Conservation (phyloP, 1,139 yeast species). For the Suhomyces bokatorum region DNA sequence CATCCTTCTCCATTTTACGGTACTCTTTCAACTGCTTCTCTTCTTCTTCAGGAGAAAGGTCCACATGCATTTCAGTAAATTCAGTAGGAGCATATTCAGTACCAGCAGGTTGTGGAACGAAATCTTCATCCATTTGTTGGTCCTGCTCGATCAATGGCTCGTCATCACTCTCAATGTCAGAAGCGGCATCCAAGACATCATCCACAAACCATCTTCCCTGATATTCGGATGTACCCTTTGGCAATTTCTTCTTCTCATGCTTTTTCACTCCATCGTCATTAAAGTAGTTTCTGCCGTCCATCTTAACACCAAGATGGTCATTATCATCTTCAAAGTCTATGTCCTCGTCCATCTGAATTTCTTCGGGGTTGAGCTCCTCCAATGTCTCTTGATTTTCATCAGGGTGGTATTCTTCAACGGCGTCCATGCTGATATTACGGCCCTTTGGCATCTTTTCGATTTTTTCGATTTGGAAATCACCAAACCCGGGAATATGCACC, state of each 20-base stretch:
- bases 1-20: slow-evolving; percentile 74
- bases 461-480: slow-evolving; percentile 78
- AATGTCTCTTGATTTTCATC: slow-evolving; percentile 61
- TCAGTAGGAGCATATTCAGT: slow-evolving; percentile 47
- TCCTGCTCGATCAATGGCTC: slow-evolving; percentile 33
- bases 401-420: slow-evolving; percentile 36
- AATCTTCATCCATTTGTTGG: slow-evolving; percentile 25
- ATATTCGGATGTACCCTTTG: slow-evolving; percentile 89
- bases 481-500: slow-evolving; percentile 84
- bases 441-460: slow-evolving; percentile 51
- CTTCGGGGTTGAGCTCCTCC: slow-evolving; percentile 66
- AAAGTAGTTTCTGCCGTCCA: slow-evolving; percentile 70
- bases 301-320: slow-evolving; percentile 55
- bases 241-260: slow-evolving; percentile 48
- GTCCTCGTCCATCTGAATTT: slow-evolving; percentile 49
- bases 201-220: slow-evolving; percentile 91
- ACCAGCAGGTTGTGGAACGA: slow-evolving; percentile 14
- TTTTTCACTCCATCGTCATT: slow-evolving; percentile 38
- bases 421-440: slow-evolving; percentile 27
- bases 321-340: slow-evolving; percentile 48
- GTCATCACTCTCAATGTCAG: slow-evolving; percentile 54
- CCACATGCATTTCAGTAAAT: slow-evolving; percentile 65
- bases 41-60: slow-evolving; percentile 80
- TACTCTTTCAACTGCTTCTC: slow-evolving; percentile 69
- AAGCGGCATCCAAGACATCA: slow-evolving; percentile 48